These are phyloP conservation scores for Fistulinella cinereoalba DNA, from an alignment of 1,284 basidiomycete species.

Conservation along the genomic window DNA sequence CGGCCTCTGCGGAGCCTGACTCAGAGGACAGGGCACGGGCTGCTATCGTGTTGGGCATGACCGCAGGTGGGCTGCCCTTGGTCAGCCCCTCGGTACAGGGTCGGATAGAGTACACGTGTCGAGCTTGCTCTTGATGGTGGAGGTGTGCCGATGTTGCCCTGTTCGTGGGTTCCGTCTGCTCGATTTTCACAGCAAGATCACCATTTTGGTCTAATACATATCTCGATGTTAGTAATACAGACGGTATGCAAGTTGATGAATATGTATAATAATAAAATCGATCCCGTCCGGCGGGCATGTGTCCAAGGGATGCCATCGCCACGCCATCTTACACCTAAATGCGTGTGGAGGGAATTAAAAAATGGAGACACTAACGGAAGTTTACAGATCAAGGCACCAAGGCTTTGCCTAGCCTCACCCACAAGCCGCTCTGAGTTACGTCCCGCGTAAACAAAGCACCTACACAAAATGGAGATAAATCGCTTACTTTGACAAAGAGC, in stretches of 20 bases:
- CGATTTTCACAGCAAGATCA: too few relatives aligned
- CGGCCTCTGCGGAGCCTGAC: neutral
- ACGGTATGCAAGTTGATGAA: conserved; percentile 11
- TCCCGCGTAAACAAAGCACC: conserved; percentile 4
- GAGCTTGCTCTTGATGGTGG: too few relatives aligned
- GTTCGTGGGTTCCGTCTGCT: too few relatives aligned
- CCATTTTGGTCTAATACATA: too few relatives aligned
- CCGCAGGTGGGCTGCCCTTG: neutral
- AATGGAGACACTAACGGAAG: neutral
- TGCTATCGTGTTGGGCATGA: conserved; percentile 2
- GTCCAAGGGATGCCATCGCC: neutral
- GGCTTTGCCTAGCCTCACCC: conserved; percentile 44
- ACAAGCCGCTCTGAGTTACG: conserved; percentile 47
- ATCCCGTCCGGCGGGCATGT: neutral
- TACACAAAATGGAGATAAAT: conserved; percentile 3
- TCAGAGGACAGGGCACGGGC: conserved; percentile 6
- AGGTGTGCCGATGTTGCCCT: too few relatives aligned
- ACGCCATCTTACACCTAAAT: neutral
- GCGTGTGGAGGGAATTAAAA: neutral
- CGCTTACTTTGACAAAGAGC: conserved; percentile 55
- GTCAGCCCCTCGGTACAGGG: conserved; percentile 14
- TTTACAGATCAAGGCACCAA: conserved; percentile 10
- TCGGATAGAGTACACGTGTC: conserved; percentile 7
- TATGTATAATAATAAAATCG: neutral
- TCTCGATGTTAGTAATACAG: conserved; percentile 3